phyloP scores from a whole-genome alignment of 2,329 filamentous ascomycete genomes.

The Aspergillus hiratsukae region DNA sequence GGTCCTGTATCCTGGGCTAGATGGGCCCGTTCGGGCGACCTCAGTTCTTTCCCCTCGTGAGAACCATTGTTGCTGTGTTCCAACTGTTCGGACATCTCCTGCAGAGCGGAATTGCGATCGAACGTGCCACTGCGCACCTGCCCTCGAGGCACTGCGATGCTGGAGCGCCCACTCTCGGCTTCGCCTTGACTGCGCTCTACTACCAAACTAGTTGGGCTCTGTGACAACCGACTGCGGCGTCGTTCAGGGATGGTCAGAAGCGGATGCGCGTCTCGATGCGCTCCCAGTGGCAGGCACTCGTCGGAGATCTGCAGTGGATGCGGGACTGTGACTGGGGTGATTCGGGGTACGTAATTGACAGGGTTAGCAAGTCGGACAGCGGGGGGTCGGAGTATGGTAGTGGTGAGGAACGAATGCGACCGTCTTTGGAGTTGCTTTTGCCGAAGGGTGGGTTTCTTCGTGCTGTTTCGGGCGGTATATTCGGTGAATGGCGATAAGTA shows the following conservation, averaged over 20 bases:
- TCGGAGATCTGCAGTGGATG: conserved; percentile 27
- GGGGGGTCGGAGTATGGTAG: conserved; percentile 30
- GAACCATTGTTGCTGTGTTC: conserved; percentile 22
- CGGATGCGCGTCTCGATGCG: conserved; percentile 49
- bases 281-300: conserved; percentile 31
- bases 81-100: conserved; percentile 24
- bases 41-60: conserved; percentile 23
- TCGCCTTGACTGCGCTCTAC: conserved; percentile 46
- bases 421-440: conserved; percentile 2
- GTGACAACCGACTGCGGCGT: conserved; percentile 50
- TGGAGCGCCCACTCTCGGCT: conserved; percentile 48
- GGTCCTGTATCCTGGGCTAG: conserved; percentile 18
- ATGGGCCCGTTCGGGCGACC: conserved; percentile 28
- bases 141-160: conserved; percentile 48
- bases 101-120: conserved; percentile 17
- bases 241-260: conserved; percentile 56
- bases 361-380: conserved; percentile 57
- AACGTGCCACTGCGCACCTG: conserved; percentile 34
- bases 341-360: conserved; percentile 56
- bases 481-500: conserved; percentile 3
- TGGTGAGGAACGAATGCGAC: conserved; percentile 7
- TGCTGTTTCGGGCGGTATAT: conserved; percentile 7
- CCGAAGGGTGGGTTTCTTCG: conserved; percentile 6
- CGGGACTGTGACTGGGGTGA: conserved; percentile 44
- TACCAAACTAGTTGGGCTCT: conserved; percentile 42